Evolutionary conservation across 2,329 filamentous ascomycete genomes (phyloP), one percentile per base, ranked within the genome.

Genomic region (Xylaria sp.): DNA sequence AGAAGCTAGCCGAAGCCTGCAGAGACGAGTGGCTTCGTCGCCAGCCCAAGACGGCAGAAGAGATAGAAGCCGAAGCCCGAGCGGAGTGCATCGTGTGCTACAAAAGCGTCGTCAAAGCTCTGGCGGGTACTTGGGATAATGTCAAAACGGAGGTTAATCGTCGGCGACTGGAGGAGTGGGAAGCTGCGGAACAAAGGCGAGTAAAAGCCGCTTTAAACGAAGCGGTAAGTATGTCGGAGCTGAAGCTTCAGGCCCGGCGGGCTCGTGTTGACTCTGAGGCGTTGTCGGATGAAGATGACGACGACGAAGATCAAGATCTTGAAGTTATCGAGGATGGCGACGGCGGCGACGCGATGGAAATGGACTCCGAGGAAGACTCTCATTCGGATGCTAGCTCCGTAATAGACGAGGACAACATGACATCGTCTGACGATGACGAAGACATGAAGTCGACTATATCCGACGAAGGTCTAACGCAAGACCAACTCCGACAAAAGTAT

Each of bases 11-110:
- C 1, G 89, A 93, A 76, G 91, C 92, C 54, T 93, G 92, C 74
- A 85, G 91, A 63, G 91, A 93, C 15, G 91, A 91, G 77, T 94
- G 92, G 91, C 84, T 90, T 62, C 84, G 89, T 63, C 88, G 89
- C 64, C 91, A 94, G 74, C 91, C 92, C 12, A 93, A 93, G 74
- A 90, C 91, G 0, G 85, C 87, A 1, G 94, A 98, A 76, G 92
- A 98, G 78, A 86, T 98, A 20, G 90, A 94, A 74, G 88, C 88
- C 15, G 95, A 98, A 78, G 90, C 92, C 68, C 86, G 87, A 63
- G 89, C 91, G 28, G 85, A 90, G 74, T 90, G 90, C 80, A 85
- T 90, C 70, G 82, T 84, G 55, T 87, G 89, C 34, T 97, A 96
- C 79, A 93, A 89, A 70, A 87, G 90, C 69, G 88, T 98, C 18